Conservation (phyloP, 2,329 filamentous ascomycete genomes). For the Sporothrix variecibatus region DNA sequence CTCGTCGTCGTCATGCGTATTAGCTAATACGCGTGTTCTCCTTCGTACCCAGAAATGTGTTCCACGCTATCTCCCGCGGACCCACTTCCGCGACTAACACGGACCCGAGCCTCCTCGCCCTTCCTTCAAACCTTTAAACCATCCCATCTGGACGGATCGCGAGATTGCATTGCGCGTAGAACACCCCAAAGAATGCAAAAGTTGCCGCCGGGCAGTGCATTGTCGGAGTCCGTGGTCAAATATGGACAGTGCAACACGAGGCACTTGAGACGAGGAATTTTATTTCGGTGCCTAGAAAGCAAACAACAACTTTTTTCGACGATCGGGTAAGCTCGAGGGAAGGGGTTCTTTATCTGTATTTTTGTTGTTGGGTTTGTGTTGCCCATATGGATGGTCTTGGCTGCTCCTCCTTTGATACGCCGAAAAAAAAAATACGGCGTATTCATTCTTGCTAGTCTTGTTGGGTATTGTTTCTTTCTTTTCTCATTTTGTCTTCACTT, state of each 20-base stretch:
- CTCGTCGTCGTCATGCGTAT: background rate
- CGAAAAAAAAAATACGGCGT: background rate
- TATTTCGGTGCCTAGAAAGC: constrained; percentile 9
- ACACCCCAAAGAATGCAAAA: background rate
- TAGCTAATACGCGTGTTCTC: constrained; percentile 20
- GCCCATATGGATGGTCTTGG: background rate
- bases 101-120: background rate
- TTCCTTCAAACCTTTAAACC: background rate
- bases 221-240: no score
- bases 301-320: background rate
- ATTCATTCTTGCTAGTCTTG: background rate
- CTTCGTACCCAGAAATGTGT: background rate
- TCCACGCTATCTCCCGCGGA: background rate
- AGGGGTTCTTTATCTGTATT: background rate
- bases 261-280: background rate
- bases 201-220: background rate
- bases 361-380: background rate
- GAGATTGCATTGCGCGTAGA: background rate
- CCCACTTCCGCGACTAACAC: constrained; percentile 12
- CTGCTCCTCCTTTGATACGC: background rate
- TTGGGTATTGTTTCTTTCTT: background rate
- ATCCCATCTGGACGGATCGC: background rate
- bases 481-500: background rate
- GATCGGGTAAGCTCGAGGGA: background rate
- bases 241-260: no score